phyloP scores from a whole-genome alignment of 352 stramenopile species.

The Phytopythium chamaehyphon region DNA sequence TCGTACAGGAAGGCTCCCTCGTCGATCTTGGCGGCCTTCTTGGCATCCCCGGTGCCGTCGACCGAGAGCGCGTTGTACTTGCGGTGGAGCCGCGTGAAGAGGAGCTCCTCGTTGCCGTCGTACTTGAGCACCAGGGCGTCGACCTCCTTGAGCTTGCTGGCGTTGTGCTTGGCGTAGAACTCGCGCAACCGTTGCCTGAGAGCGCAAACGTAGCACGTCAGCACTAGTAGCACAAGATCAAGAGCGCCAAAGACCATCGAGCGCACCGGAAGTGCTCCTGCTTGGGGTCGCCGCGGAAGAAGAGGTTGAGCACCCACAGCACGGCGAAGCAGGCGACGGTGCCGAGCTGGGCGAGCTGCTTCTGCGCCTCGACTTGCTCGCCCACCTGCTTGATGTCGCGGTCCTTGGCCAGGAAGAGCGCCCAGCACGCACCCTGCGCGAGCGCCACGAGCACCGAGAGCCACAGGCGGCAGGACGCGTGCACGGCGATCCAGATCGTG shows the following conservation, averaged over 20 bases:
- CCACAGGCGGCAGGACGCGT: conserved; percentile 38
- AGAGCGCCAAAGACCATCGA: too few relatives aligned
- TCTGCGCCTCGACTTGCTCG: conserved; percentile 38
- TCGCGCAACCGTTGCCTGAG: conserved; percentile 39
- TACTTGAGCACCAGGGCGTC: conserved; percentile 72
- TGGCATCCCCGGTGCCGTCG: conserved; percentile 14
- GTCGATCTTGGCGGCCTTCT: conserved; percentile 44
- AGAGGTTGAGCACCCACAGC: conserved; percentile 46
- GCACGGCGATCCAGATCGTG: conserved; percentile 39
- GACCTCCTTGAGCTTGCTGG: conserved; percentile 55
- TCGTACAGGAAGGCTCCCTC: conserved; percentile 49
- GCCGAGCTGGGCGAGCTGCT: conserved; percentile 35
- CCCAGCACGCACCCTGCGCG: conserved; percentile 52
- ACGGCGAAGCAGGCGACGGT: conserved; percentile 40
- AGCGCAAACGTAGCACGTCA: background rate
- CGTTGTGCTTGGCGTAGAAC: conserved; percentile 80
- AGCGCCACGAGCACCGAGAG: conserved; percentile 38
- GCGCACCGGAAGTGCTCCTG: conserved; percentile 48
- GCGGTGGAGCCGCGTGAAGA: conserved; percentile 69
- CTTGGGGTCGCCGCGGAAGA: conserved; percentile 27
- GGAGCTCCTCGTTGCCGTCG: conserved; percentile 67
- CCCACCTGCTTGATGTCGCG: conserved; percentile 18
- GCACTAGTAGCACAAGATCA: conserved; percentile 8
- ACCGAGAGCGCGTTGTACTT: conserved; percentile 74
- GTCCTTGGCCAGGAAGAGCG: conserved; percentile 34